Base-by-base conservation (phyloP, 1,284 basidiomycete species). In the Takashimella tepidaria region DNA sequence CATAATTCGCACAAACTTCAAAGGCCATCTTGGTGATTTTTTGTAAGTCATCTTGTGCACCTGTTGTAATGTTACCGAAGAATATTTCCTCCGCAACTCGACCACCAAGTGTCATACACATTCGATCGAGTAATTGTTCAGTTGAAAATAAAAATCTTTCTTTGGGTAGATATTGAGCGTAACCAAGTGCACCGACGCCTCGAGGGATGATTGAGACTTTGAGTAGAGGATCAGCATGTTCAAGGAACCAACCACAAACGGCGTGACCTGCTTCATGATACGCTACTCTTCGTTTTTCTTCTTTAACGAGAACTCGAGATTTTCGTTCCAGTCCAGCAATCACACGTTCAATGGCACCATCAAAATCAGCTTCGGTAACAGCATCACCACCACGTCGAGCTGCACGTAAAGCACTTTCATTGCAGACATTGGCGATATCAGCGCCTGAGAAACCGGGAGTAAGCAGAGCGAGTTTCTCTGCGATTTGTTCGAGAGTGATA, bases 241-340 rank as follows among this genome's bases (percentile, higher is more conserved):
- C 92, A 62, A 98, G 76, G 82, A 91, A 98, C 95, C 96, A 98
- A 19, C 95, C 95, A 68, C 91, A 95, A 47, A 98, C 87, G 22
- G 96, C 95, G 76, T 99, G 95, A 1, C 95, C 96, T 27, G 96
- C 96, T 80, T 99, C 96, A 74, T 98, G 96, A 75, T 98, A 98
- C 2, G 96, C 96, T 27, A 98, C 95, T 0, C 90, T 98, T 79
- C 86, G 93, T 85, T 99, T 99, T 82, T 99, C 96, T 63, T 97
- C 90, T 41, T 87, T 83, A 66, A 88, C 92, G 47, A 98, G 79
- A 41, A 98, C 88, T 57, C 93, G 81, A 60, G 87, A 92, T 83
- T 98, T 98, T 72, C 90, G 83, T 81, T 98, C 95, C 61, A 98
- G 78, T 49, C 96, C 96, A 53, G 92, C 95, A 63, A 98, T 95